A percentile compares a stretch with the other conserved stretches of the same genome.
Evolutionary conservation across 2,329 filamentous ascomycete genomes (phyloP).

Genomic region (Malbranchea cinnamomea): DNA sequence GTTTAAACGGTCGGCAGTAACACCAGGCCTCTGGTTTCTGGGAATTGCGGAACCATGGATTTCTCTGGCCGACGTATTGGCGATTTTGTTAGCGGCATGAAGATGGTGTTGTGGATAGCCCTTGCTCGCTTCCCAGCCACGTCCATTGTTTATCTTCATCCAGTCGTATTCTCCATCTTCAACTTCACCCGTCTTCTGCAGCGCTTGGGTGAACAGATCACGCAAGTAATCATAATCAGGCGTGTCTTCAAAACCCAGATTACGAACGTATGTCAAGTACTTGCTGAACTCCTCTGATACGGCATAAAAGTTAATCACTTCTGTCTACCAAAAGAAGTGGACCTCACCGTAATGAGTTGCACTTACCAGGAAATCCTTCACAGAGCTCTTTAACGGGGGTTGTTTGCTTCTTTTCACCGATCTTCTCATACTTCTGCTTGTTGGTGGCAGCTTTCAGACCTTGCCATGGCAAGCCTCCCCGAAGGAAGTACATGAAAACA

Average conservation of each 20-base stretch:
- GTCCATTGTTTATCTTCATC: constrained; percentile 94
- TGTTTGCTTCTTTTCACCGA: constrained; percentile 99
- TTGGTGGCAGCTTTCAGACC: constrained; percentile 54
- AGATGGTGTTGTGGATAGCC: constrained; percentile 57
- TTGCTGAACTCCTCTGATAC: constrained; percentile 78
- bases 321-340: background rate
- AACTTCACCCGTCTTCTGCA: constrained; percentile 86
- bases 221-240: constrained; percentile 97
- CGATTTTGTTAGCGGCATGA: constrained; percentile 63
- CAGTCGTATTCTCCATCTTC: constrained; percentile 99
- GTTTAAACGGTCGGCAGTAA: constrained; percentile 83
- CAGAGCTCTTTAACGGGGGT: constrained; percentile 94
- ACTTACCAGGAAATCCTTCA: constrained; percentile 69
- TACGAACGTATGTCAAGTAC: constrained; percentile 92
- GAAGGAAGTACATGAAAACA: constrained; percentile 56
- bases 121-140: constrained; percentile 78
- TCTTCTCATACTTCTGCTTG: constrained; percentile 99
- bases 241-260: constrained; percentile 94
- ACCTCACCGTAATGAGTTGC: background rate
- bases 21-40: constrained; percentile 43
- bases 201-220: constrained; percentile 86
- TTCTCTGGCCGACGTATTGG: constrained; percentile 72
- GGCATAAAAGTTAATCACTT: constrained; percentile 1
- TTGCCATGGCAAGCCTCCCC: constrained; percentile 53
- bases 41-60: constrained; percentile 55